Evolutionary conservation across 495 filamentous ascomycete genomes (phyloP).

Genomic region (Tuber calosporum): DNA sequence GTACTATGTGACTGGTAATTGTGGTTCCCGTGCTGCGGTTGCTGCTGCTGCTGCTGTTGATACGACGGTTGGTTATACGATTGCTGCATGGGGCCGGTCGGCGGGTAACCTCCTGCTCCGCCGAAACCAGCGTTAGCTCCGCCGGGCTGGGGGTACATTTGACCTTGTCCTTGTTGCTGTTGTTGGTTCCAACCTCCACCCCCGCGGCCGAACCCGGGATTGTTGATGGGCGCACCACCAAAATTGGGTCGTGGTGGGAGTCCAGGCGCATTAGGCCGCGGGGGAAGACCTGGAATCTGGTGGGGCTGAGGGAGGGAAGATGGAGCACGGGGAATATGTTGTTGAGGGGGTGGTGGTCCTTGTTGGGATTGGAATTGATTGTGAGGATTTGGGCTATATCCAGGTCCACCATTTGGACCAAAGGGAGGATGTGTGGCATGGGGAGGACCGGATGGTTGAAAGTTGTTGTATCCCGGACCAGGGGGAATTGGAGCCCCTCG

Average conservation of each 20-base stretch:
- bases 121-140: conserved; percentile 16
- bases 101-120: conserved; percentile 22
- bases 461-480: conserved; percentile 24
- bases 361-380: conserved; percentile 29
- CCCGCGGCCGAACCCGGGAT: conserved; percentile 32
- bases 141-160: neutral
- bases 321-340: conserved; percentile 14
- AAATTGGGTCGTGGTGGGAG: conserved; percentile 40
- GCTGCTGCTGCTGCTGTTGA: conserved; percentile 23
- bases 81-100: conserved; percentile 24
- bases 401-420: conserved; percentile 16
- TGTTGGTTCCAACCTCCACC: conserved; percentile 32
- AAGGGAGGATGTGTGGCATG: conserved; percentile 18
- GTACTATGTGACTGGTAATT: neutral
- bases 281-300: conserved; percentile 39
- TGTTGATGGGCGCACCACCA: conserved; percentile 17
- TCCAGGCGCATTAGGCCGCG: conserved; percentile 40
- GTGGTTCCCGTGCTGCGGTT: conserved; percentile 22
- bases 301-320: conserved; percentile 40
- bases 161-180: conserved; percentile 22
- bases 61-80: conserved; percentile 21
- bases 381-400: conserved; percentile 29
- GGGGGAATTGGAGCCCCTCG: conserved; percentile 26
- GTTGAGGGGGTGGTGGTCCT: conserved; percentile 30
- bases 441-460: conserved; percentile 21